These are phyloP conservation scores for Aegilops umbellulata DNA, from an alignment of 176 grass and related monocot species.

Conservation along the genomic window DNA sequence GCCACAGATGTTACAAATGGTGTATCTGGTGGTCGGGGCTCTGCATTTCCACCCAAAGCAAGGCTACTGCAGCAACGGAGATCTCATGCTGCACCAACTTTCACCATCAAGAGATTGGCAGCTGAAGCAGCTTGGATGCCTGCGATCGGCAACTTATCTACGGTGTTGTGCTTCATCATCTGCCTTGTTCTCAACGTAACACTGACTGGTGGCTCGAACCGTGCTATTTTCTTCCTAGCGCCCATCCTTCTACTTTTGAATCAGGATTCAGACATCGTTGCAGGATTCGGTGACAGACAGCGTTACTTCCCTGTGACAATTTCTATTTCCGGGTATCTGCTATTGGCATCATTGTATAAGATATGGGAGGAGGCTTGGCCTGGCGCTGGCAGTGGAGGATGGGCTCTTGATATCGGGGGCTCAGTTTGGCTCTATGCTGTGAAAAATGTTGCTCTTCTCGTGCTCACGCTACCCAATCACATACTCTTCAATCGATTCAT, in stretches of 20 bases:
- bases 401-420: slow-evolving; percentile 82
- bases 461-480: slow-evolving; percentile 88
- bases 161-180: slow-evolving; percentile 80
- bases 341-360: slow-evolving; percentile 75
- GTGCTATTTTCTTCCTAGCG: slow-evolving; percentile 91
- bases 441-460: slow-evolving; percentile 80
- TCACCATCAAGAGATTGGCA: slow-evolving; percentile 95
- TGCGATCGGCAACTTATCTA: slow-evolving; percentile 86
- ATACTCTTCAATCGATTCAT: slow-evolving; percentile 98
- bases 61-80: slow-evolving; percentile 87
- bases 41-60: slow-evolving; percentile 73
- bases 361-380: slow-evolving; percentile 86
- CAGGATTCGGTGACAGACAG: slow-evolving; percentile 92
- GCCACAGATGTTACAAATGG: slow-evolving; percentile 30
- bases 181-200: slow-evolving; percentile 85
- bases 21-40: slow-evolving; percentile 46
- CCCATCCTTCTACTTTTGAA: slow-evolving; percentile 93
- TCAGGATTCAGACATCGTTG: slow-evolving; percentile 93
- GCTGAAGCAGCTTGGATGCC: slow-evolving; percentile 99
- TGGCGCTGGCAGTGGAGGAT: slow-evolving; percentile 44
- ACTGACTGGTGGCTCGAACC: slow-evolving; percentile 88
- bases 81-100: slow-evolving; percentile 65
- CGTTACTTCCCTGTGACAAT: slow-evolving; percentile 89
- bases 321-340: slow-evolving; percentile 74
- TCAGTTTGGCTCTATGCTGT: slow-evolving; percentile 85